Evolutionary conservation across 192 early-diverging fungal genomes (phyloP), one percentile per base, ranked within the genome.

Genomic region (Backusella westeae): DNA sequence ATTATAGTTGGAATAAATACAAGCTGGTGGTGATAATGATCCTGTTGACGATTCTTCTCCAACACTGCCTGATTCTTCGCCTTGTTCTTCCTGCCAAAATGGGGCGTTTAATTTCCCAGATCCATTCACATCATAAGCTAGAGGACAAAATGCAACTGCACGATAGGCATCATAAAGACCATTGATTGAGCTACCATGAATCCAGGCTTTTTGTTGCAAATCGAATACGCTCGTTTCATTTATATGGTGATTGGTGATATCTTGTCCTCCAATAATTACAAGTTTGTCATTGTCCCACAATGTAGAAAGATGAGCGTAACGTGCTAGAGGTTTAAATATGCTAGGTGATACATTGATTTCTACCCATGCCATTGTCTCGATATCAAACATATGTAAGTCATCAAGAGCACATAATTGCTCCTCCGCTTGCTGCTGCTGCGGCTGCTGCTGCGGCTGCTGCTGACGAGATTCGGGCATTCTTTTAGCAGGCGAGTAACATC

Each of bases 1-100:
- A 81, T 93, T 94, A 81, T 93, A 93, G 83, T 94, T 94, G 74
- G 92, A 93, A 79, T 94, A 94, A 69, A 94, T 83, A 69, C 92
- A 90, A 32, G 90, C 84, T 12, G 89, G 88, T 29, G 53, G 72
- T 49, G 32, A 10, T 34, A 17, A 14, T 44, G 42, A 44, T 44
- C 10, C 12, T 46, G 41, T 53, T 87, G 85, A 38, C 84, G 75
- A 52, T 87, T 80, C 5, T 87, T 82, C 36, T 87, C 85, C 39
- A 78, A 26, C 17, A 71, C 17, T 29, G n/a, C 10, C 21, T 34
- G 15, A n/a, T n/a, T 34, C n/a, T 35, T 53, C 32, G 10, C n/a
- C 15, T 6, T 34, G 19, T 14, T 35, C 71, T 7, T 71, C 69
- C 10, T 52, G 35, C 76, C 76, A 77, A 36, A 77, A 71, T 29